Evolutionary conservation across 2,329 filamentous ascomycete species (phyloP).

Genomic region (Colletotrichum magnum): DNA sequence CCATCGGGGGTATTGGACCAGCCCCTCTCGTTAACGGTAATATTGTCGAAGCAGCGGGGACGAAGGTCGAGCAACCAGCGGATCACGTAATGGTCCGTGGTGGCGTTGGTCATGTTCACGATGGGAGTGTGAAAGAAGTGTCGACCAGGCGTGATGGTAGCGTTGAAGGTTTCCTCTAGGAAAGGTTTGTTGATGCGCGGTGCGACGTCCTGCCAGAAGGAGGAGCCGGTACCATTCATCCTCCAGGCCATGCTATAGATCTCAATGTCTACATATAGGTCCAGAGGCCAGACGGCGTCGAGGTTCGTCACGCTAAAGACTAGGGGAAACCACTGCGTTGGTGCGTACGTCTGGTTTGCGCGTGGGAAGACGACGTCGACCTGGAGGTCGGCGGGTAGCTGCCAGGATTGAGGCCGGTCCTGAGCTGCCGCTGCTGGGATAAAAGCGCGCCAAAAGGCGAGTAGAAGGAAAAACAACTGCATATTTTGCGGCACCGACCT

Average conservation of each 20-base stretch:
- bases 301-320: conserved; percentile 46
- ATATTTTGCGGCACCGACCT: not conserved
- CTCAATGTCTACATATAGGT: not conserved
- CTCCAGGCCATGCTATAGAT: not conserved
- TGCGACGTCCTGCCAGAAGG: not conserved
- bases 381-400: conserved; percentile 13
- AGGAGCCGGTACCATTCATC: not conserved
- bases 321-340: conserved; percentile 42
- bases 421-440: not conserved
- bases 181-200: not conserved
- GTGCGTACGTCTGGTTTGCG: conserved; percentile 46
- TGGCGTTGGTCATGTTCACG: conserved; percentile 22
- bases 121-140: conserved; percentile 3
- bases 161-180: conserved; percentile 6
- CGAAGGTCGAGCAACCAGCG: not conserved
- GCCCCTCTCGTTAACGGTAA: not conserved
- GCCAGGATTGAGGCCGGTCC: not conserved
- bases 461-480: not conserved
- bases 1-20: not conserved
- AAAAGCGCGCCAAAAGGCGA: not conserved
- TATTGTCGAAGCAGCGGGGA: not conserved
- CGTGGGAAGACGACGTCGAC: conserved; percentile 47
- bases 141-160: not conserved
- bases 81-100: not conserved
- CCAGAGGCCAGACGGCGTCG: conserved; percentile 24